Base-by-base conservation (phyloP, 805 yeast genomes). In the Myxozyma geophila region DNA sequence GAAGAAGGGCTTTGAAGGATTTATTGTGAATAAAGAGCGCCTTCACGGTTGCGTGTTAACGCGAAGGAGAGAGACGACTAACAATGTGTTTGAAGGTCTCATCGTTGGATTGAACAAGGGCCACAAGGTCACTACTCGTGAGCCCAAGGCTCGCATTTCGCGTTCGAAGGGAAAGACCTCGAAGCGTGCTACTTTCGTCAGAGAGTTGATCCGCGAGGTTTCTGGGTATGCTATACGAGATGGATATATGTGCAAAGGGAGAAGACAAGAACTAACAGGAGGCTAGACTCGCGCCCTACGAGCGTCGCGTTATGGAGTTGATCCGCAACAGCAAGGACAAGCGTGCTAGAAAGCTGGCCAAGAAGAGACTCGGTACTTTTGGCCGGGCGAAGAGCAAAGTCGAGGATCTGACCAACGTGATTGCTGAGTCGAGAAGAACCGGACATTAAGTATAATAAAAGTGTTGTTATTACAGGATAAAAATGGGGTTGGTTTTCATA, bases 261-360 rank as follows among this genome's bases (percentile, higher is more conserved):
- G 21, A 17, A 4, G 40, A 52, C n/a, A 6, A 23, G 21, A n/a
- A 17, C 53, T 44, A 37, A 50, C 56, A 12, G 21, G n/a, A 37
- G 12, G 35, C 23, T 21, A 64, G 69, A 81, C 87, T 95, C 80
- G 97, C 99, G 74, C 99, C 99, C 84, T 95, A 95, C 83, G 99
- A 95, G 87, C 92, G 97, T 87, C 92, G 99, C 86, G 88, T 95
- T 81, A 89, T 96, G 79, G 99, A 95, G 86, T 87, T 95, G 85
- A 87, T 95, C 89, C 95, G 99, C 88, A 95, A 96, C 86, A 92
- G 97, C 81, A 97, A 97, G 88, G 99, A 95, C 86, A 95, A 95
- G 96, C 95, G 98, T 87, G 99, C 99, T 75, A 90, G 95, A 91
- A 95, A 95, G 92, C 92, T 95, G 80, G 98, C 98, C 74, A 95